Evolutionary conservation across 371 early-diverging fungal genomes (phyloP), one percentile per base, ranked within the genome.

Genomic region (Syncephalis plumigaleata): DNA sequence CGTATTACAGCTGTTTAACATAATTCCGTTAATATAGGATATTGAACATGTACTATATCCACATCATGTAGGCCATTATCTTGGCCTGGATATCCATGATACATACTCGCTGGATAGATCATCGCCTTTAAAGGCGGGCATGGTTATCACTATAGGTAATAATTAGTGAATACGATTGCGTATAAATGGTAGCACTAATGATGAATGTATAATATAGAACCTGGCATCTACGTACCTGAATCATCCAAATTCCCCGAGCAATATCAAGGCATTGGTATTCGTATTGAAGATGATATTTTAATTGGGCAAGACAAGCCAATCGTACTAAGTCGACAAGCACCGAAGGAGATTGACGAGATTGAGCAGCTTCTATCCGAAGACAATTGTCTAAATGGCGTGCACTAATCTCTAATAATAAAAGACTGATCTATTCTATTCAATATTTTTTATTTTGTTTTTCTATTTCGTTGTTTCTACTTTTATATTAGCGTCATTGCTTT

Each of bases 61-160:
- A 37, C 95, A 97, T 59, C 90, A 91, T 60, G 79, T 97, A 2
- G 80, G 88, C 2, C 98, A 93, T 63, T 94, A 87, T 55, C 69
- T 95, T 17, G 98, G 98, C 4, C 51, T 93, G 52, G 94, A 94
- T 59, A 84, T 97, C 0, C 98, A 97, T 57, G 95, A 97, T 57
- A 76, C 82, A 1, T 72, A 72, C 36, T 71, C 75, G 44, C 62
- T 91, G 9, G 65, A 73, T 26, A 70, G 93, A 27, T 73, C 77
- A 1, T 68, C 73, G 44, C 69, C 61, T 46, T 60, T 97, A 39
- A 70, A 72, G 50, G 53, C 61, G 13, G 85, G 86, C 39, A 91
- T 87, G 87, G 89, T 91, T 15, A 68, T 97, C 36, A 97, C 97
- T 0, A 83, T 96, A 40, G 76, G 75, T 75, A 60, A 26, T 57